Conservation (phyloP, 306 rosid genomes). For the Nissolia schottii region DNA sequence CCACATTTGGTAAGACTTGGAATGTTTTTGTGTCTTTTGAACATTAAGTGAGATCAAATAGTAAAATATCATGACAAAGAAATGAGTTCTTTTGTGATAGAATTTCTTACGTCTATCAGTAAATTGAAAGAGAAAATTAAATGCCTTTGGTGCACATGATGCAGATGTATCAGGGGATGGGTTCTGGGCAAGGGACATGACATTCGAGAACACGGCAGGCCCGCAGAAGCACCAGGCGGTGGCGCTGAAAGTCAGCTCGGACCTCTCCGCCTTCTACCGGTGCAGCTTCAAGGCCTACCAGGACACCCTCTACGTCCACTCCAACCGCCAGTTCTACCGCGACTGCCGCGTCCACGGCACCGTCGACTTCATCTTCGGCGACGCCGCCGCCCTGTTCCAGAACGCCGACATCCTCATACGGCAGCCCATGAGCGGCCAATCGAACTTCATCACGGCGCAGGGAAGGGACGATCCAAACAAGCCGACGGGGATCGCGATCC, state of each 20-base stretch:
- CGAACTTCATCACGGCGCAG: slow-evolving; percentile 66
- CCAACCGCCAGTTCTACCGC: slow-evolving; percentile 66
- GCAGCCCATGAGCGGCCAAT: slow-evolving; percentile 42
- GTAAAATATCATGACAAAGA: too few relatives aligned
- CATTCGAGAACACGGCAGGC: slow-evolving; percentile 72
- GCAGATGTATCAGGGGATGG: slow-evolving; percentile 75
- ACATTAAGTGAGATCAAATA: too few relatives aligned
- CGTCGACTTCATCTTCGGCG: slow-evolving; percentile 51
- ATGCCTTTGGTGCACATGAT: not conserved
- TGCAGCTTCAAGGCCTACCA: slow-evolving; percentile 63
- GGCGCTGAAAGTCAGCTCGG: slow-evolving; percentile 56
- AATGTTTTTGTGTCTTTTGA: too few relatives aligned
- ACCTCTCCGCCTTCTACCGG: slow-evolving; percentile 43
- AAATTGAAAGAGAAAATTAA: not conserved
- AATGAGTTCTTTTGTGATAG: too few relatives aligned
- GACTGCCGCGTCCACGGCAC: slow-evolving; percentile 60
- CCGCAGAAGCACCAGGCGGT: slow-evolving; percentile 66
- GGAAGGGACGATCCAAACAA: slow-evolving; percentile 38
- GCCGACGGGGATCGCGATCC: slow-evolving; percentile 43
- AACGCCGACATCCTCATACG: slow-evolving; percentile 60
- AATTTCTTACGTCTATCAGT: too few relatives aligned
- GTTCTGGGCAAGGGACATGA: slow-evolving; percentile 69
- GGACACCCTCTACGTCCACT: slow-evolving; percentile 58
- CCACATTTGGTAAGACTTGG: slow-evolving; percentile 52
- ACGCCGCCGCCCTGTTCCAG: slow-evolving; percentile 48